Evolutionary conservation across 805 yeast species (phyloP).

Genomic region (Candida ponderosae): DNA sequence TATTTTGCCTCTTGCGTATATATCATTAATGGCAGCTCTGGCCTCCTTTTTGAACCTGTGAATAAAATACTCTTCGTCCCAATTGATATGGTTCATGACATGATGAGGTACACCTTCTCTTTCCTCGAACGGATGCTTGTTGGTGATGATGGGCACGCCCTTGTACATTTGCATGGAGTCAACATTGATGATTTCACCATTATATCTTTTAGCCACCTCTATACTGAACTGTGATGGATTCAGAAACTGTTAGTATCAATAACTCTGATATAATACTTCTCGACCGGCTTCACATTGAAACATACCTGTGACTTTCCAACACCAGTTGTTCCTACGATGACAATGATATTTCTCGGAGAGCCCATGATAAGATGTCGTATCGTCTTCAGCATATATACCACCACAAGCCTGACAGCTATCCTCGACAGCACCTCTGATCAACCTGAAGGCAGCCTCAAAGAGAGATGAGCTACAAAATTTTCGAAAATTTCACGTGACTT

Average conservation of each 20-base stretch:
- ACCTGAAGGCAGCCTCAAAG: too few species aligned
- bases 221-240: slow-evolving; percentile 44
- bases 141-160: slow-evolving; percentile 69
- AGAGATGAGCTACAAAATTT: too few species aligned
- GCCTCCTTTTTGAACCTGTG: slow-evolving; percentile 78
- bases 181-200: slow-evolving; percentile 90
- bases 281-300: slow-evolving; percentile 1
- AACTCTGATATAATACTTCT: too few species aligned
- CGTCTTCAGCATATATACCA: slow-evolving; percentile 6
- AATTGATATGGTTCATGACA: slow-evolving; percentile 73
- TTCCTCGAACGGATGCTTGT: slow-evolving; percentile 82
- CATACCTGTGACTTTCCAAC: slow-evolving; percentile 85
- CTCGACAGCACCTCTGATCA: too few species aligned
- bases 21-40: slow-evolving; percentile 46
- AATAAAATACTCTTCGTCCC: slow-evolving; percentile 78
- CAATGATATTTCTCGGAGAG: slow-evolving; percentile 35
- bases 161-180: slow-evolving; percentile 96
- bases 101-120: slow-evolving; percentile 75
- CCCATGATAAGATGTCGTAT: slow-evolving; percentile 10
- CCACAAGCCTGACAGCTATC: too few species aligned
- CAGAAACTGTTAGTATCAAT: background rate
- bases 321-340: slow-evolving; percentile 90
- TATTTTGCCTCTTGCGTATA: slow-evolving; percentile 57
- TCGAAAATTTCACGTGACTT: too few species aligned
- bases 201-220: slow-evolving; percentile 65